These are phyloP conservation scores for Fraxinus albicans DNA, from an alignment of 305 asterid species.

Conservation along the genomic window DNA sequence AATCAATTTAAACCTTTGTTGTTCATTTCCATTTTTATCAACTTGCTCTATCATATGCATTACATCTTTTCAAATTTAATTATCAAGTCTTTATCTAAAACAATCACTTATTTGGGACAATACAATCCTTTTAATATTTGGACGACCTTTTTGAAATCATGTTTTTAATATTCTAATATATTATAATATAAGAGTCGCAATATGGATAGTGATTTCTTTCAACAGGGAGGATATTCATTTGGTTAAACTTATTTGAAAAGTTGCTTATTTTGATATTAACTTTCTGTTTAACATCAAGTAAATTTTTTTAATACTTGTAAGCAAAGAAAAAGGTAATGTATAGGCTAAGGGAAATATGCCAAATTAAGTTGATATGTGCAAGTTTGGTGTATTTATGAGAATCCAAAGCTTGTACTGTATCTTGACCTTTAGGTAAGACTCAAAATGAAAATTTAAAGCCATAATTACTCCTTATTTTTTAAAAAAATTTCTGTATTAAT, in stretches of 20 bases:
- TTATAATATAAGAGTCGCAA: not conserved
- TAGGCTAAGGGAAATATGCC: not conserved
- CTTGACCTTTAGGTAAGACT: not conserved
- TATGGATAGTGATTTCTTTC: not conserved
- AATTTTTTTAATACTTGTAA: not conserved
- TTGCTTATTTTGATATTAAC: not conserved
- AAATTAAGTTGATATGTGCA: not conserved
- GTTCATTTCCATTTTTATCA: not conserved
- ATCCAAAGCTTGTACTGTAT: not conserved
- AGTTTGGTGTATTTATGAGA: not conserved
- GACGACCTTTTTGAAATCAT: not conserved
- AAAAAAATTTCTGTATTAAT: not conserved
- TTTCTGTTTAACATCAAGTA: not conserved
- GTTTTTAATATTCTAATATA: not conserved
- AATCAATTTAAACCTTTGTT: not conserved
- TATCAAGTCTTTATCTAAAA: not conserved
- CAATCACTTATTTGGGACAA: not conserved
- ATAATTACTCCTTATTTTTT: not conserved
- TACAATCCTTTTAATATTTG: not conserved
- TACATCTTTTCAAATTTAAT: not conserved
- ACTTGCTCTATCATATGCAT: not conserved
- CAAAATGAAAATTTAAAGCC: not conserved
- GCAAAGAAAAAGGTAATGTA: not conserved
- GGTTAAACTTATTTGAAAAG: not conserved
- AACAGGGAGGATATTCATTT: not conserved